A percentile compares a stretch with the other conserved stretches of the same genome.
Conservation (phyloP, 1,284 basidiomycete genomes). For the Lentinus polychrous region DNA sequence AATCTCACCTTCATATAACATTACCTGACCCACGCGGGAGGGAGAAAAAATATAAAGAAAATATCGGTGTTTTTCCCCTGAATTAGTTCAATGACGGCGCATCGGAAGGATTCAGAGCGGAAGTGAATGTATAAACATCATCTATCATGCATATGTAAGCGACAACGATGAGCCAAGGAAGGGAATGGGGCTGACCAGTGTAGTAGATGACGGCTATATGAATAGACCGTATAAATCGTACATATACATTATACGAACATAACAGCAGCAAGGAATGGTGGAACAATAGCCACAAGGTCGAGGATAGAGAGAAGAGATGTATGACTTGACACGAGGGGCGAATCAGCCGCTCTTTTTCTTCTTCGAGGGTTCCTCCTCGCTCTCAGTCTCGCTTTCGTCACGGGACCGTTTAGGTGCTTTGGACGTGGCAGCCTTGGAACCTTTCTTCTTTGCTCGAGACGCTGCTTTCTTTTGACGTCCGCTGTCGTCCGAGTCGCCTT, state of each 20-base stretch:
- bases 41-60: too few species aligned
- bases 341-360: conserved; percentile 13
- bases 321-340: neutral
- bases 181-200: neutral
- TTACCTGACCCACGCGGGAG: too few species aligned
- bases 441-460: conserved; percentile 14
- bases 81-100: too few species aligned
- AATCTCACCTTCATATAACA: too few species aligned
- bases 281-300: neutral
- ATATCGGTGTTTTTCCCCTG: too few species aligned
- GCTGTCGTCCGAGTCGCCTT: conserved; percentile 15
- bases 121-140: neutral
- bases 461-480: conserved; percentile 12
- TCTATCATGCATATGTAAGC: neutral
- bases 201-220: neutral
- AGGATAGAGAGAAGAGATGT: neutral
- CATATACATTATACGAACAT: too few species aligned
- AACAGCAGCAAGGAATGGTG: too few species aligned
- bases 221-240: neutral
- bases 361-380: conserved; percentile 22
- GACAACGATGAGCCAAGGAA: neutral
- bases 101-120: too few species aligned
- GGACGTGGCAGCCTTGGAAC: neutral
- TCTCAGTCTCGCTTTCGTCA: conserved; percentile 22
- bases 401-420: conserved; percentile 8